Conservation (phyloP, 495 filamentous ascomycete genomes). For the Recurvomyces mirabilis region DNA sequence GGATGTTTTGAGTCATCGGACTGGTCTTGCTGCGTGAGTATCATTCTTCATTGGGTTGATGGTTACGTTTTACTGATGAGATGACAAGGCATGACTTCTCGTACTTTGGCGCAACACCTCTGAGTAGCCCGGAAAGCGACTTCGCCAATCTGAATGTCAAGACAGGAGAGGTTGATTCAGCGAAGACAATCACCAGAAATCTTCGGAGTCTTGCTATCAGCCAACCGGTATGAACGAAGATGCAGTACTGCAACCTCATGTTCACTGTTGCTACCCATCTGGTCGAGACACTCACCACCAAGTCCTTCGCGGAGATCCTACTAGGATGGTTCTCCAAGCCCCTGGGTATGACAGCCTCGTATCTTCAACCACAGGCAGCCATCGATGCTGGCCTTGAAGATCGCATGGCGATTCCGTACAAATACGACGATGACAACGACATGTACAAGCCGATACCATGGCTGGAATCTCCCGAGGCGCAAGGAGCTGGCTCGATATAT, state of each 20-base stretch:
- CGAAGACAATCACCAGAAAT: slow-evolving; percentile 17
- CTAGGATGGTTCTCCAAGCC: slow-evolving; percentile 4
- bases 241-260: slow-evolving; percentile 15
- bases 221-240: slow-evolving; percentile 7
- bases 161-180: background rate
- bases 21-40: slow-evolving; percentile 24
- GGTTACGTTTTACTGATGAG: too few relatives aligned
- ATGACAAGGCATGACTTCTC: too few relatives aligned
- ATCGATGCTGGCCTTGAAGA: slow-evolving; percentile 23
- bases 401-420: slow-evolving; percentile 29
- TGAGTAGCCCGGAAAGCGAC: too few relatives aligned
- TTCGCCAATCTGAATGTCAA: too few relatives aligned
- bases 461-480: slow-evolving; percentile 12
- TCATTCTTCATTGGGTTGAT: too few relatives aligned
- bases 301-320: slow-evolving; percentile 11
- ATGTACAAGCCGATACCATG: slow-evolving; percentile 2
- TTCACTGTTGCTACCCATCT: slow-evolving; percentile 11
- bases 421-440: slow-evolving; percentile 7
- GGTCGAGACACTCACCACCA: slow-evolving; percentile 6
- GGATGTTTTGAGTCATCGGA: slow-evolving; percentile 26
- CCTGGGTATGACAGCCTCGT: slow-evolving; percentile 22
- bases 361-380: slow-evolving; percentile 28
- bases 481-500: slow-evolving; percentile 8
- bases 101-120: too few relatives aligned
- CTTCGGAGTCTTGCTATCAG: slow-evolving; percentile 5